Evolutionary conservation across 2,329 filamentous ascomycete genomes (phyloP).

Genomic region (Chaetothyriales sp.): DNA sequence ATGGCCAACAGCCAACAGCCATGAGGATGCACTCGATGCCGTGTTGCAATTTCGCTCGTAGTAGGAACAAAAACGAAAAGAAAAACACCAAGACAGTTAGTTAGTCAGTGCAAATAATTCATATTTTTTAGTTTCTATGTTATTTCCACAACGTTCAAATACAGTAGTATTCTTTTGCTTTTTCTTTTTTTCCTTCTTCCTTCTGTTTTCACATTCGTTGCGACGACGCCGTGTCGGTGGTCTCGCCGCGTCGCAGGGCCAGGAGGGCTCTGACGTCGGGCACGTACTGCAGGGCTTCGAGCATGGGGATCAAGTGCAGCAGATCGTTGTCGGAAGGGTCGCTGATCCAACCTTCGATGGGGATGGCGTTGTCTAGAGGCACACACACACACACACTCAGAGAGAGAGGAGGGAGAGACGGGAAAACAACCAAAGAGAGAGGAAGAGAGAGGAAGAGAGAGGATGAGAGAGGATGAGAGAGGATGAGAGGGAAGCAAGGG

Average conservation of each 20-base stretch:
- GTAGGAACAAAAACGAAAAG: no score
- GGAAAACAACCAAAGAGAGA: no score
- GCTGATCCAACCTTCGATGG: constrained; percentile 98
- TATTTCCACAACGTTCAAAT: no score
- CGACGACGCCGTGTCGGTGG: constrained; percentile 19
- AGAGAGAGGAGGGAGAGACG: no score
- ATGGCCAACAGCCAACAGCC: no score
- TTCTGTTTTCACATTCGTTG: not conserved
- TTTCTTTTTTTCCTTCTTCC: not conserved
- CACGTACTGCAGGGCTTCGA: constrained; percentile 91
- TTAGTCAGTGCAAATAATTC: no score
- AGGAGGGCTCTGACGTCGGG: constrained; percentile 87
- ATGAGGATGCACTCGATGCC: no score
- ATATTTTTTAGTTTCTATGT: no score
- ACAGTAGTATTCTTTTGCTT: no score
- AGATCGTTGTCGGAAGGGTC: constrained; percentile 95
- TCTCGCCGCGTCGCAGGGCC: constrained; percentile 73
- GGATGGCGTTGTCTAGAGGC: constrained; percentile 92
- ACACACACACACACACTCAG: not conserved
- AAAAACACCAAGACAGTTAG: no score
- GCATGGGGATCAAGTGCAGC: constrained; percentile 76
- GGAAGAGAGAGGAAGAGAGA: not conserved
- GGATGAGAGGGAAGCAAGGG: not conserved
- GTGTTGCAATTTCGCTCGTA: no score
- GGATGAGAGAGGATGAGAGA: not conserved